Conservation (phyloP, 2,329 filamentous ascomycete genomes). For the Clarireedia homoeocarpa region DNA sequence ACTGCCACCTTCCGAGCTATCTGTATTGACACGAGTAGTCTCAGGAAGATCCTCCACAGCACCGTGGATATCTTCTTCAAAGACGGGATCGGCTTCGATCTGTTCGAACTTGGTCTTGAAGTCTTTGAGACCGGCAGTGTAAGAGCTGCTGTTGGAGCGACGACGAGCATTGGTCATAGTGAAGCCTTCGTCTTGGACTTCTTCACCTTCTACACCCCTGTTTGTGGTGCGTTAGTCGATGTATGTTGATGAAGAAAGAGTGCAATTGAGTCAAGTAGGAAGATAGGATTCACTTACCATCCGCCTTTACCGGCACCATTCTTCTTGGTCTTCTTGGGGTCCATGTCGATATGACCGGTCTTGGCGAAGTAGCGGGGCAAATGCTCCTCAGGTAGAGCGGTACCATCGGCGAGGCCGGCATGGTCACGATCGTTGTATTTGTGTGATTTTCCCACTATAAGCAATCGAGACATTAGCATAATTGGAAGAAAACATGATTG, state of each 20-base stretch:
- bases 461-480: slow-evolving; percentile 14
- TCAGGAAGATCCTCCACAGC: slow-evolving; percentile 31
- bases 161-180: slow-evolving; percentile 80
- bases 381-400: slow-evolving; percentile 56
- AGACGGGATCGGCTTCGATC: slow-evolving; percentile 81
- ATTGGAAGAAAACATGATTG: background rate
- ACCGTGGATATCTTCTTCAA: slow-evolving; percentile 79
- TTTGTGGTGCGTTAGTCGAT: slow-evolving; percentile 14
- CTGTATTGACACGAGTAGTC: slow-evolving; percentile 26
- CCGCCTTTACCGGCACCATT: slow-evolving; percentile 88
- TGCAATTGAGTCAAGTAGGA: background rate
- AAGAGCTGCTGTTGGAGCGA: slow-evolving; percentile 82
- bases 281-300: slow-evolving; percentile 55
- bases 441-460: slow-evolving; percentile 89
- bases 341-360: slow-evolving; percentile 67
- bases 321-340: slow-evolving; percentile 96
- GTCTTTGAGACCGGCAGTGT: slow-evolving; percentile 60
- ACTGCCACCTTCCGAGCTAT: slow-evolving; percentile 27
- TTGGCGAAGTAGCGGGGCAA: slow-evolving; percentile 93
- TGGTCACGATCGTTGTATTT: slow-evolving; percentile 92
- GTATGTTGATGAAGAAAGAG: background rate
- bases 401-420: slow-evolving; percentile 68
- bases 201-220: slow-evolving; percentile 79
- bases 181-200: slow-evolving; percentile 77
- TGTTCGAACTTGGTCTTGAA: slow-evolving; percentile 98